These are phyloP conservation scores for Urochloa ruziziensis DNA, from an alignment of 176 grass and related monocot genomes.

Conservation along the genomic window DNA sequence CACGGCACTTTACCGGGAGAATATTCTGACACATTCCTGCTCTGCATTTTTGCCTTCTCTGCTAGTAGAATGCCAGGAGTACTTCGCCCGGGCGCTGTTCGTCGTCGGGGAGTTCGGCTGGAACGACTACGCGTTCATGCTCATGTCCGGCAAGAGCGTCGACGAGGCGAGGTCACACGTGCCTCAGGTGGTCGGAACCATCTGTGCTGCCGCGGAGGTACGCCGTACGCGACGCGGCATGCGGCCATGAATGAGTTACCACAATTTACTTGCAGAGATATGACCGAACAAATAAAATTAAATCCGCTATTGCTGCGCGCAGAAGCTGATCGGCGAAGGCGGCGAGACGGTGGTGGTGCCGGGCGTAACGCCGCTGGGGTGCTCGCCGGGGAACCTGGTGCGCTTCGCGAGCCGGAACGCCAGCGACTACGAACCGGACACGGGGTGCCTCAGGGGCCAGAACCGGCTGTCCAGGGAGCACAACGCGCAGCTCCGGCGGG, in stretches of 20 bases:
- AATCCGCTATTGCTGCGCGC: no score
- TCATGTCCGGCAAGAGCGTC: slow-evolving; percentile 28
- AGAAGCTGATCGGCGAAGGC: slow-evolving; percentile 51
- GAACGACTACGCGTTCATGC: slow-evolving; percentile 49
- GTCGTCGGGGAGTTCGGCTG: slow-evolving; percentile 57
- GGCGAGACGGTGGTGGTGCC: slow-evolving; percentile 40
- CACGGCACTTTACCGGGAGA: no score
- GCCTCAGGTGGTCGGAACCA: slow-evolving; percentile 22
- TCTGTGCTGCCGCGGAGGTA: slow-evolving; percentile 21
- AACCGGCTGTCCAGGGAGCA: slow-evolving; percentile 44
- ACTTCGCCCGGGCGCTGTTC: slow-evolving; percentile 35
- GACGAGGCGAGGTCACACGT: slow-evolving; percentile 5
- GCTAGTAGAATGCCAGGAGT: slow-evolving; percentile 38
- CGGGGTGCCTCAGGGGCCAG: slow-evolving; percentile 44
- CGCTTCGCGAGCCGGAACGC: background rate
- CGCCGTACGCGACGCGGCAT: no score
- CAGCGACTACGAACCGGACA: slow-evolving; percentile 36
- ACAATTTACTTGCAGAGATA: no score
- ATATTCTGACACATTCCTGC: no score
- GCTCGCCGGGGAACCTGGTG: slow-evolving; percentile 36
- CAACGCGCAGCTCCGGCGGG: slow-evolving; percentile 40
- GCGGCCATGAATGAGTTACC: no score
- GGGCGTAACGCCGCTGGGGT: slow-evolving; percentile 40
- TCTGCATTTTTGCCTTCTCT: no score
- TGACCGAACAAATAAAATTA: no score